phyloP scores from a whole-genome alignment of 345 rosid species.

The Lepidium didymum region DNA sequence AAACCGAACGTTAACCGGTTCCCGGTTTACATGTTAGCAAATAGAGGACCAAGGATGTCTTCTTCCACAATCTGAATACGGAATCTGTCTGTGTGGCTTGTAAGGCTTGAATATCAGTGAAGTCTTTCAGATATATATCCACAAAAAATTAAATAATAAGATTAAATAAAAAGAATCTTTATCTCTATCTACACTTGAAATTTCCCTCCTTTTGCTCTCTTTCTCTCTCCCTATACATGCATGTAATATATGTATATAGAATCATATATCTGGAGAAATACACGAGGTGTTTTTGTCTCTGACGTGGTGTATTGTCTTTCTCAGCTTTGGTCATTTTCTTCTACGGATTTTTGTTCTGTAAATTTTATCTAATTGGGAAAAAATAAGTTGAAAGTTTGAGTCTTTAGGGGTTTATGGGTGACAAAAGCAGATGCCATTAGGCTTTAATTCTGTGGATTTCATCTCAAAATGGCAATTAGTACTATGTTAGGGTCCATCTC shows the following conservation, averaged over 20 bases:
- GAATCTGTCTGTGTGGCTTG: conserved; percentile 33
- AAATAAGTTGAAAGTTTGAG: neutral
- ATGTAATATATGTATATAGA: neutral
- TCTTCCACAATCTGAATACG: conserved; percentile 22
- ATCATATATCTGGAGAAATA: conserved; percentile 4
- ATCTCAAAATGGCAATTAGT: conserved; percentile 27
- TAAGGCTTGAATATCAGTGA: neutral
- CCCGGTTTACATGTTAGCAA: neutral
- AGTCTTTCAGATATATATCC: conserved; percentile 23
- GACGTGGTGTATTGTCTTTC: conserved; percentile 37
- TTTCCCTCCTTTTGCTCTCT: neutral
- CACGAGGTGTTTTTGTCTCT: conserved; percentile 4
- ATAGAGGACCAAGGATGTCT: conserved; percentile 1
- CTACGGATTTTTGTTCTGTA: neutral
- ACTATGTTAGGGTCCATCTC: conserved; percentile 51
- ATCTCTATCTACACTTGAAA: conserved; percentile 5
- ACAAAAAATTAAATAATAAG: conserved; percentile 4
- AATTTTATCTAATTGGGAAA: neutral
- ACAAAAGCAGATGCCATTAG: conserved; percentile 28
- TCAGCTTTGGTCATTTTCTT: conserved; percentile 18
- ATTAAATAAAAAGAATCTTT: neutral
- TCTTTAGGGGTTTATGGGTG: conserved; percentile 19
- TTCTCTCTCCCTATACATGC: conserved; percentile 2
- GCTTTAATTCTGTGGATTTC: conserved; percentile 14
- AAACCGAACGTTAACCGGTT: conserved; percentile 7